Evolutionary conservation across 129 eudicot species (phyloP), one percentile per base, ranked within the genome.

Genomic region (Artemisia annua): DNA sequence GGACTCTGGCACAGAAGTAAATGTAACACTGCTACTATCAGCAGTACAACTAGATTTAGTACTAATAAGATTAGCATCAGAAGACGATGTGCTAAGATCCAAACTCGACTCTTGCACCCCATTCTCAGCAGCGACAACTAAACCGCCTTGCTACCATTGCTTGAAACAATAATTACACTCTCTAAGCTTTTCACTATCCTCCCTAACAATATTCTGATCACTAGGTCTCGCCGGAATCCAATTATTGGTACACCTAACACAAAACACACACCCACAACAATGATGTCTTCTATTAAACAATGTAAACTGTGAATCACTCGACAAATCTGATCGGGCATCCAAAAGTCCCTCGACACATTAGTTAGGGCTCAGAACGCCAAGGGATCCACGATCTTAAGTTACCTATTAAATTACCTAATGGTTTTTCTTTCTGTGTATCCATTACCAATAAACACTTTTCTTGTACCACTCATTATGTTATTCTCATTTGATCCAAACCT

Each of bases 251-350:
- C 98, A 92, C 82, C 84, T 89, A 14, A 85, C 80, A 83, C 98
- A 92, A 63, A 92, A 92, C 60, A 92, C 86, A 57, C 89, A 77
- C n/a, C 98, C 98, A 69, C 98, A 83, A 77, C 98, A 92, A 71
- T 92, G 98, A 72, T 92, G 98, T 71, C 95, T 89, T 9, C 98
- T 85, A 61, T 92, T 92, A 51, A 92, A 82, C 73, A 89, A 67
- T 2, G 89, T 89, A 69, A 92, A 92, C 64, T 83, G 88, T 3
- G 87, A 66, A 72, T 92, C 98, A 79, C 98, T 89, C 55, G 81
- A 56, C 52, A 72, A 87, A 71, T 24, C 28, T 24, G 1, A 20
- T 20, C 22, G 22, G 22, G 22, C 22, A 20, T 20, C 22, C 22
- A 20, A 20, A 20, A 20, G 22, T 20, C 22, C 22, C 22, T 20